phyloP scores from a whole-genome alignment of 495 filamentous ascomycete genomes.

The Paragyromitra xinjiangensis region DNA sequence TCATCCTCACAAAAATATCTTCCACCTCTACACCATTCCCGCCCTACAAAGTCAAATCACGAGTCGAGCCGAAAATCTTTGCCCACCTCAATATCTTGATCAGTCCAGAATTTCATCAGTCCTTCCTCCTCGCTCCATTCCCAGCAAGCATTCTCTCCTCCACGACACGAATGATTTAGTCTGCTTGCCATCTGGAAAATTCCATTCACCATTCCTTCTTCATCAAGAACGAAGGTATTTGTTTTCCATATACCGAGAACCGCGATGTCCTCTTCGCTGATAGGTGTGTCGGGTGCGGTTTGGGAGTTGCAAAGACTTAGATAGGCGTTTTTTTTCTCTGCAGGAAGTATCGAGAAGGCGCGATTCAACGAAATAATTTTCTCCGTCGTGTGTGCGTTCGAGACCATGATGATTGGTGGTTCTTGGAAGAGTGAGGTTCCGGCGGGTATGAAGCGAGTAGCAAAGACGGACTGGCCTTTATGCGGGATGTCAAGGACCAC shows the following conservation, averaged over 20 bases:
- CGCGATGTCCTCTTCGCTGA: constrained; percentile 16
- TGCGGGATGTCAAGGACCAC: constrained; percentile 37
- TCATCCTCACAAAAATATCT: not conserved
- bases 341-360: constrained; percentile 33
- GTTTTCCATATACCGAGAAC: constrained; percentile 53
- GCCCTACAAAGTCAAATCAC: not conserved
- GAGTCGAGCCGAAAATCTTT: constrained; percentile 18
- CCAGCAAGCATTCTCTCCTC: constrained; percentile 53
- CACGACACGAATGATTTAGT: constrained; percentile 54
- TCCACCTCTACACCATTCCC: not conserved
- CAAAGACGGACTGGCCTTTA: constrained; percentile 51
- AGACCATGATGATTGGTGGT: constrained; percentile 38
- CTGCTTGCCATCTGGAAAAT: constrained; percentile 51
- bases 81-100: constrained; percentile 52
- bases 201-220: constrained; percentile 43
- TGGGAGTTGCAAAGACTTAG: constrained; percentile 40
- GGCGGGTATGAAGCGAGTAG: constrained; percentile 42
- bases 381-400: constrained; percentile 12
- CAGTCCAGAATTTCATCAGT: constrained; percentile 52
- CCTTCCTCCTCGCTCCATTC: constrained; percentile 45
- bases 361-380: constrained; percentile 22
- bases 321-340: constrained; percentile 12
- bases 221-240: constrained; percentile 53
- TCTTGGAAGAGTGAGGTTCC: constrained; percentile 50
- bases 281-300: not conserved